Conservation (phyloP, 306 rosid genomes). For the Adenanthera pavonina region DNA sequence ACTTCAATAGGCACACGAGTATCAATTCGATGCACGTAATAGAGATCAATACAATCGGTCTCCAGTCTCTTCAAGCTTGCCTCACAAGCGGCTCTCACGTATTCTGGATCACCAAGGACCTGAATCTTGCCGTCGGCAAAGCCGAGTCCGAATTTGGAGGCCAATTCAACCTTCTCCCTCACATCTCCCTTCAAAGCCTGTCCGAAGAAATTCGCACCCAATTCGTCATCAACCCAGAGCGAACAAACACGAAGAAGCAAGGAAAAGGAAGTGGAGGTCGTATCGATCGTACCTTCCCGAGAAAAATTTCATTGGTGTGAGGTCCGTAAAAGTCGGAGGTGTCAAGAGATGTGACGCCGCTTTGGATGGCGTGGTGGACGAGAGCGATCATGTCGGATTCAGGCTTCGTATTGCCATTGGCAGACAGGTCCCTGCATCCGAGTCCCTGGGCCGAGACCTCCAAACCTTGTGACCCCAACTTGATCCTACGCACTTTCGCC, state of each 20-base stretch:
- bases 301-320: conserved; percentile 53
- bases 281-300: conserved; percentile 43
- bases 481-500: background rate
- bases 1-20: conserved; percentile 71
- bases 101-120: conserved; percentile 60
- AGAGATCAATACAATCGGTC: conserved; percentile 63
- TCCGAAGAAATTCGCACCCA: background rate
- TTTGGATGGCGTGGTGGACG: conserved; percentile 58
- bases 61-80: conserved; percentile 69
- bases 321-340: conserved; percentile 67
- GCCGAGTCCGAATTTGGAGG: conserved; percentile 60
- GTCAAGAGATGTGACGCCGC: conserved; percentile 73
- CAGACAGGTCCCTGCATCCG: conserved; percentile 76
- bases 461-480: background rate
- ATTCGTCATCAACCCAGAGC: background rate
- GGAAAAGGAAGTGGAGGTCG: background rate
- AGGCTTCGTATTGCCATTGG: conserved; percentile 72
- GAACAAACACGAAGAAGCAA: background rate
- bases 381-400: conserved; percentile 74
- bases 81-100: conserved; percentile 76
- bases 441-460: conserved; percentile 61
- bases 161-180: conserved; percentile 60
- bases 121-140: conserved; percentile 28
- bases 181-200: conserved; percentile 55
- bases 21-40: conserved; percentile 78